Evolutionary conservation across 805 yeast genomes (phyloP).

Genomic region (Hagleromyces aurorensis): DNA sequence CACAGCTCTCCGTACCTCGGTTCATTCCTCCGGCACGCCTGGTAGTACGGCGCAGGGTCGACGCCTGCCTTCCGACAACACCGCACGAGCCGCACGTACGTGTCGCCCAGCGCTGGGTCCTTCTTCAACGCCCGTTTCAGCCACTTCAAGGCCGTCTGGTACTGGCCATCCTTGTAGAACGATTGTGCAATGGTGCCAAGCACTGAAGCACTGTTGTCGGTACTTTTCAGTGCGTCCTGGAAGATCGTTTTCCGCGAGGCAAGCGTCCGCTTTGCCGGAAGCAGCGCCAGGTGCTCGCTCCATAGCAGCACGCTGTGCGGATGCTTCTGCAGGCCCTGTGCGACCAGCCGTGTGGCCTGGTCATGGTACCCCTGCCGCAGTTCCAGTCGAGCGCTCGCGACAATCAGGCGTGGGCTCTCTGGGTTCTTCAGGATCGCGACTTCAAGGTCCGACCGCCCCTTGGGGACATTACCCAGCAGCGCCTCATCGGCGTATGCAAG

Average conservation of each 20-base stretch:
- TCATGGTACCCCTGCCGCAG: constrained; percentile 36
- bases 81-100: constrained; percentile 60
- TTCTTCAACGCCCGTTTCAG: constrained; percentile 57
- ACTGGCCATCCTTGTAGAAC: constrained; percentile 59
- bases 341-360: constrained; percentile 47
- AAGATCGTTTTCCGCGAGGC: constrained; percentile 49
- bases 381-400: constrained; percentile 54
- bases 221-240: constrained; percentile 61
- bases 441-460: constrained; percentile 69
- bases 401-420: constrained; percentile 45
- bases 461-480: constrained; percentile 35
- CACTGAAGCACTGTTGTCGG: constrained; percentile 52
- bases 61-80: constrained; percentile 33
- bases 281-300: constrained; percentile 46
- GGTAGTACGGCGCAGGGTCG: constrained; percentile 3
- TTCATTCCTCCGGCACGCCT: constrained; percentile 36
- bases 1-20: constrained; percentile 60
- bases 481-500: constrained; percentile 42
- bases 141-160: constrained; percentile 62
- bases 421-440: constrained; percentile 50
- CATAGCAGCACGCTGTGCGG: constrained; percentile 59
- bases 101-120: constrained; percentile 60
- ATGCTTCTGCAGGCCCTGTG: constrained; percentile 49
- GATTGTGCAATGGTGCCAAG: constrained; percentile 57
- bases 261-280: constrained; percentile 32